Base-by-base conservation (phyloP, 2,329 filamentous ascomycete species). In the Pseudocercospora crystallina region DNA sequence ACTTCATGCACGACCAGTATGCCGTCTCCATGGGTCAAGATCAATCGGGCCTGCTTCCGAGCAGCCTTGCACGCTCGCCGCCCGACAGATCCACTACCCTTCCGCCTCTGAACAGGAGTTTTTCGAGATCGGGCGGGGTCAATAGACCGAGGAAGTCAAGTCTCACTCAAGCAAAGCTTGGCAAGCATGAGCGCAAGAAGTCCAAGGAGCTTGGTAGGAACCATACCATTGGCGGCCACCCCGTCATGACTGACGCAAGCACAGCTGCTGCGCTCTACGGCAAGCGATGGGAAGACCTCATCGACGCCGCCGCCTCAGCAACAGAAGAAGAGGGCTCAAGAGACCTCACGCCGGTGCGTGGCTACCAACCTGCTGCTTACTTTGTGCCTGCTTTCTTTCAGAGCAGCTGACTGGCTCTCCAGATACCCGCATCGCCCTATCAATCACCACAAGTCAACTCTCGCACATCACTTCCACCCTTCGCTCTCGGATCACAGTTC, bases 251-350 rank as follows among this genome's bases (percentile, higher is more conserved):
- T 12, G 89, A 89, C 36, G 92, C 96, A 71, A 90, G 86, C 49
- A 84, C 82, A 14, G 86, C 87, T 53, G 87, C 80, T 13, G 82
- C 80, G 62, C 76, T 80, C 42, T 83, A 88, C 72, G 90, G 89
- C 59, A 95, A 94, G 74, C 81, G 92, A 64, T 97, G 92, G 94
- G 90, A 96, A 71, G 92, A 97, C 70, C 79, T 97, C 54, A 95
- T 97, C 59, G 91, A 96, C 71, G 92, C 92, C 45, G 92, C 89
- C 47, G 90, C 92, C 30, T 96, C 90, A 55, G 90, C 91, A 26
- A 95, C 90, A 2, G 91, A 95, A 73, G 92, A 94, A 66, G 90
- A 95, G 69, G 65, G 61, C n/a, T 90, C 91, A 59, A 75, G 81
- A 66, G 91, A 96, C 71, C 82, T 92, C 68, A 95, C 89, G 68